These are phyloP conservation scores for Geosmithia morbida DNA, from an alignment of 2,329 filamentous ascomycete species.

Conservation along the genomic window DNA sequence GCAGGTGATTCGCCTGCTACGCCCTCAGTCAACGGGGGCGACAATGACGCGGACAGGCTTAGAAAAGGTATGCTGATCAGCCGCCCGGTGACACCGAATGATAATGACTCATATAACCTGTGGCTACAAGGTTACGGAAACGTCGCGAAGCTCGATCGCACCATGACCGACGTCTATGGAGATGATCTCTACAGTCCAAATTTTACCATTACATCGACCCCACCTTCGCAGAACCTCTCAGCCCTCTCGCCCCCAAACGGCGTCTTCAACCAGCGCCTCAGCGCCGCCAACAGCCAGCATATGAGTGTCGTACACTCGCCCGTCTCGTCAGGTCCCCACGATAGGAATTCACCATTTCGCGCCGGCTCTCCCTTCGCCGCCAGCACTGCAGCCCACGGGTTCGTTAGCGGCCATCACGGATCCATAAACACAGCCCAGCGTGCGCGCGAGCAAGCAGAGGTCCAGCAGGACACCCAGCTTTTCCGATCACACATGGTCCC, in stretches of 20 bases:
- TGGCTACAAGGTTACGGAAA: slow-evolving; percentile 38
- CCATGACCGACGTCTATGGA: slow-evolving; percentile 71
- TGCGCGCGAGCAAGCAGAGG: slow-evolving; percentile 45
- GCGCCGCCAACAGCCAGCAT: slow-evolving; percentile 65
- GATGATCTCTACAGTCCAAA: slow-evolving; percentile 74
- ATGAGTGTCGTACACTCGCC: slow-evolving; percentile 43
- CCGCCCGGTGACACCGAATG: slow-evolving; percentile 1
- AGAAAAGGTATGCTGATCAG: slow-evolving; percentile 35
- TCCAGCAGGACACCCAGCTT: slow-evolving; percentile 39
- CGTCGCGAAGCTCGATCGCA: slow-evolving; percentile 67
- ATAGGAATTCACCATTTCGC: slow-evolving; percentile 58
- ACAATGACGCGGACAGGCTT: slow-evolving; percentile 31
- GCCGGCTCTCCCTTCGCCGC: slow-evolving; percentile 48
- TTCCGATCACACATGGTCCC: slow-evolving; percentile 24
- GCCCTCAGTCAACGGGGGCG: slow-evolving; percentile 33
- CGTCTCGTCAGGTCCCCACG: slow-evolving; percentile 37
- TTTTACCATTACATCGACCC: slow-evolving; percentile 42
- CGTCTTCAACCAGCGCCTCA: slow-evolving; percentile 61
- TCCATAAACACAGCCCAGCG: slow-evolving; percentile 40
- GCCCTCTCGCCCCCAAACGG: slow-evolving; percentile 33
- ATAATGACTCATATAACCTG: slow-evolving; percentile 45
- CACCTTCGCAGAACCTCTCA: slow-evolving; percentile 28
- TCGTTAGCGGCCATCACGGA: slow-evolving; percentile 10
- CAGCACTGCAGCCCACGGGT: slow-evolving; percentile 28
- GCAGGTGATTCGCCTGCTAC: slow-evolving; percentile 46